phyloP scores from a whole-genome alignment of 1,139 yeast genomes.

The Kodamaea sp. region DNA sequence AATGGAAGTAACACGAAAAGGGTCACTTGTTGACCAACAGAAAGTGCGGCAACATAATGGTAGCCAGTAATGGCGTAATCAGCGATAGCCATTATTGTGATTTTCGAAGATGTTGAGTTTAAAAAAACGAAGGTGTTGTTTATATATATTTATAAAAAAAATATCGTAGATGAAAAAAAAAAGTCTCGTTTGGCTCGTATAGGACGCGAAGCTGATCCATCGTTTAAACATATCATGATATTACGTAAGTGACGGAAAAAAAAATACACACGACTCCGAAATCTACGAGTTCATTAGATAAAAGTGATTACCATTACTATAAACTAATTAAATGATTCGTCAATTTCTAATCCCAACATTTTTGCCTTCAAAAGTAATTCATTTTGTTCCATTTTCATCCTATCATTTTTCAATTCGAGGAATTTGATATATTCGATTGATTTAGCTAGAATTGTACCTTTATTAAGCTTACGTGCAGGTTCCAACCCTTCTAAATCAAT shows the following conservation, averaged over 20 bases:
- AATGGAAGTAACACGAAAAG: conserved; percentile 46
- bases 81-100: conserved; percentile 26
- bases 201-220: not conserved
- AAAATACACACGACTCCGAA: not conserved
- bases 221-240: no score
- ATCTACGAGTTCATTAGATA: conserved; percentile 3
- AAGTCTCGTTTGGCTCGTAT: conserved; percentile 5
- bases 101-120: not conserved
- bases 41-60: conserved; percentile 24
- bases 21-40: conserved; percentile 31
- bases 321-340: conserved; percentile 6
- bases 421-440: conserved; percentile 45
- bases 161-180: not conserved
- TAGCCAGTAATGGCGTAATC: conserved; percentile 22
- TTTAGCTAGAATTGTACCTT: conserved; percentile 44
- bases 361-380: conserved; percentile 28
- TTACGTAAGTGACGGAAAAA: conserved; percentile 1
- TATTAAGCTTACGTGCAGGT: conserved; percentile 44
- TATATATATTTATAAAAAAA: no score
- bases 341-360: conserved; percentile 24
- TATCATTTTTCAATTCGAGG: conserved; percentile 36
- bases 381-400: conserved; percentile 33
- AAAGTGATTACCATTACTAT: not conserved
- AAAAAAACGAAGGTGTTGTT: not conserved
- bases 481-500: conserved; percentile 41